Evolutionary conservation across 371 early-diverging fungal genomes (phyloP).

Genomic region (Dichotomocladium elegans): DNA sequence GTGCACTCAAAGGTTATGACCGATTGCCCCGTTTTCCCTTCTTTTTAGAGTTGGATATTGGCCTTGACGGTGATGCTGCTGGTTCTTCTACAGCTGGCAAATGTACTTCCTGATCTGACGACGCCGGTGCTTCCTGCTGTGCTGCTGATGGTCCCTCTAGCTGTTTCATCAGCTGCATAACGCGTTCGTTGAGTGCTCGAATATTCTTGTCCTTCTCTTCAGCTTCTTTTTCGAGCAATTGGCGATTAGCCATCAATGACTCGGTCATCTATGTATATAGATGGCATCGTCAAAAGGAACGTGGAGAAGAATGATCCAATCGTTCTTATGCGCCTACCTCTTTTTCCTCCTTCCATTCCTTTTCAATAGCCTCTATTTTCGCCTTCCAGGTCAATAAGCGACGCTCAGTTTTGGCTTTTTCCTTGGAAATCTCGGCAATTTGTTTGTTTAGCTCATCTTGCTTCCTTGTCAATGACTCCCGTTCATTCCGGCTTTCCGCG

Average conservation of each 20-base stretch:
- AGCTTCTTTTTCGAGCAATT: constrained; percentile 10
- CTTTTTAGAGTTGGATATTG: not conserved
- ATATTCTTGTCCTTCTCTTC: constrained; percentile 19
- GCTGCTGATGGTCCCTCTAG: constrained; percentile 13
- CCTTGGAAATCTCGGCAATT: constrained; percentile 1
- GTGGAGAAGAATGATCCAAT: not conserved
- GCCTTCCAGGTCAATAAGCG: constrained; percentile 20
- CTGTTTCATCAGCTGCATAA: constrained; percentile 33
- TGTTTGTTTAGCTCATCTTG: not conserved
- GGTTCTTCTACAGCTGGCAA: no score
- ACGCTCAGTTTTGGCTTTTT: constrained; percentile 18
- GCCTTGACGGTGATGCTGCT: not conserved
- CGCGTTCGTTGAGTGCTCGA: constrained; percentile 27
- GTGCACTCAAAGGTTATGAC: not conserved
- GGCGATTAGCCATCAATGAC: constrained; percentile 14
- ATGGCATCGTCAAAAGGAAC: not conserved
- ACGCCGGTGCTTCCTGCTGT: not conserved
- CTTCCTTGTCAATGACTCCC: not conserved
- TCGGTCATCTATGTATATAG: not conserved
- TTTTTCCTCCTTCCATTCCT: constrained; percentile 21
- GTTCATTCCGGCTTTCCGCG: no score
- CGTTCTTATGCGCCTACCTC: constrained; percentile 18
- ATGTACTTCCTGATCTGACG: not conserved
- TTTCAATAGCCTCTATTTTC: constrained; percentile 11
- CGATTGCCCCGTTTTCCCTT: not conserved